These are phyloP conservation scores for Colletotrichum gloeosporioides DNA, from an alignment of 2,329 filamentous ascomycete genomes.

Conservation along the genomic window DNA sequence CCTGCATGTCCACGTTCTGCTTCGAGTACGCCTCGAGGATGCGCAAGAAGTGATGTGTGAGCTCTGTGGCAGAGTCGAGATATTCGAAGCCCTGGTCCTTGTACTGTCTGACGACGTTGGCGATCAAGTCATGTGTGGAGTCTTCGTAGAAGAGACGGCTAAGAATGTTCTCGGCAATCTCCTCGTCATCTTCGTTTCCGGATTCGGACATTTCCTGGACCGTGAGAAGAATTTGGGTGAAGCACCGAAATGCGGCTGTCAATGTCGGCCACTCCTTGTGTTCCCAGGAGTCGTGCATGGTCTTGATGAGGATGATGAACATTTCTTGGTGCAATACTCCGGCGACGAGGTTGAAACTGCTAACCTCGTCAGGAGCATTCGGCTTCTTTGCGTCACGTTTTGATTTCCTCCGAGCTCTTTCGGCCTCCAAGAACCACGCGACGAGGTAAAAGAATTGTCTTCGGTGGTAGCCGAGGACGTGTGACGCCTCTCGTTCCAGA, in stretches of 20 bases:
- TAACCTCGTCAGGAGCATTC: conserved; percentile 56
- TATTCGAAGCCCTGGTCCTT: conserved; percentile 95
- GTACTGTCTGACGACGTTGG: conserved; percentile 82
- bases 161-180: conserved; percentile 96
- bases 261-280: conserved; percentile 88
- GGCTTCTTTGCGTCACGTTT: conserved; percentile 58
- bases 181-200: conserved; percentile 87
- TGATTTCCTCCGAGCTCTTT: conserved; percentile 71
- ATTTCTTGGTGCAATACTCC: conserved; percentile 93
- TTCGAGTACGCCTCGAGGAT: conserved; percentile 94
- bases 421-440: conserved; percentile 90
- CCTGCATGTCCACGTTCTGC: conserved; percentile 91
- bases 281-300: conserved; percentile 80
- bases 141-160: conserved; percentile 99
- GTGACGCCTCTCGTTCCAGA: conserved; percentile 86
- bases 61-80: conserved; percentile 88
- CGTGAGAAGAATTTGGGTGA: conserved; percentile 91
- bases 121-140: conserved; percentile 85
- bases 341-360: conserved; percentile 86
- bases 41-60: conserved; percentile 88
- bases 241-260: conserved; percentile 88
- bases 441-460: conserved; percentile 92
- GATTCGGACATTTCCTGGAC: conserved; percentile 92
- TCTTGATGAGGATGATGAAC: conserved; percentile 85
- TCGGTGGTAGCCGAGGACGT: conserved; percentile 77